Conservation (phyloP, 2,329 filamentous ascomycete species). For the Fusarium udum region DNA sequence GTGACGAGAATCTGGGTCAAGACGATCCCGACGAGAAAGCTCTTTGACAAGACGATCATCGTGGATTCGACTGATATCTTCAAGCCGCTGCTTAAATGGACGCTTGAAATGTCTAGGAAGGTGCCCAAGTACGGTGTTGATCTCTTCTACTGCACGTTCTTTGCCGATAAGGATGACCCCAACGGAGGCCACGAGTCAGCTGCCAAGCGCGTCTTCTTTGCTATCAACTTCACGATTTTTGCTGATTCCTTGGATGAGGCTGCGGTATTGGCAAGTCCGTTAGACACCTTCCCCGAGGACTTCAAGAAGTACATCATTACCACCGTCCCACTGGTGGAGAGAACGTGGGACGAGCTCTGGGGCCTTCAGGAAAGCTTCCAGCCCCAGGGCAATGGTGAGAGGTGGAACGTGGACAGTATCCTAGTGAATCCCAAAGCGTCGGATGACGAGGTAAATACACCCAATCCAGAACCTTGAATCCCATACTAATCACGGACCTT, state of each 20-base stretch:
- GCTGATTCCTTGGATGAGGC: not conserved
- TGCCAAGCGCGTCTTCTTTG: not conserved
- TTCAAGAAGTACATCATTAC: not conserved
- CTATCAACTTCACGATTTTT: not conserved
- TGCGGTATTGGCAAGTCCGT: not conserved
- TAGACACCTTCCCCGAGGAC: not conserved
- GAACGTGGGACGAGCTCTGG: not conserved
- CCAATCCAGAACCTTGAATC: not conserved
- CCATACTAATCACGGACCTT: not conserved
- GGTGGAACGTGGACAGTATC: not conserved
- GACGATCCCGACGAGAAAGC: not conserved
- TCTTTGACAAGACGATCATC: not conserved
- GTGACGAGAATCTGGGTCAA: conserved; percentile 7
- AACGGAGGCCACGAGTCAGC: not conserved
- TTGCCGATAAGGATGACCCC: not conserved
- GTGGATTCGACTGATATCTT: not conserved
- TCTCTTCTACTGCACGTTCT: not conserved
- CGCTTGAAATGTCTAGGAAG: not conserved
- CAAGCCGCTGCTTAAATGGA: not conserved
- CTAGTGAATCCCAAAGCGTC: not conserved
- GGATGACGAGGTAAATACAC: not conserved
- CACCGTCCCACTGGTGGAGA: not conserved
- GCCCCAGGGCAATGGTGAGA: not conserved
- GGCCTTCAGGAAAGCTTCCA: not conserved
- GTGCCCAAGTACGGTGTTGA: not conserved